phyloP scores from a whole-genome alignment of 2,329 filamentous ascomycete genomes.

The Sporothrix pallida region DNA sequence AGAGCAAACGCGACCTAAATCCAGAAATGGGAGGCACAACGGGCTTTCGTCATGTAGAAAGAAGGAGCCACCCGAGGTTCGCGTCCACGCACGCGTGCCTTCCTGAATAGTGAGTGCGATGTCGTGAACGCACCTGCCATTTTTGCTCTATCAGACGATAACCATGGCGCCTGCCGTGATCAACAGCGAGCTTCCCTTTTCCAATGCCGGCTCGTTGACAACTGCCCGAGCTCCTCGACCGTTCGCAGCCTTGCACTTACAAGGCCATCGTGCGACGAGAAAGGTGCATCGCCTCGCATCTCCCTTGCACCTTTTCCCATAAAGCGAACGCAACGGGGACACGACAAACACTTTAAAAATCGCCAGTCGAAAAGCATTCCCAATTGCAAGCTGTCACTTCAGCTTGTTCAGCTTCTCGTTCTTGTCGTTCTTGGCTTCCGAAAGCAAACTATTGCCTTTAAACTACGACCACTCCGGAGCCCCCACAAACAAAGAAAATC shows the following conservation, averaged over 20 bases:
- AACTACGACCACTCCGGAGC: not conserved
- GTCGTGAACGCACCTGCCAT: not conserved
- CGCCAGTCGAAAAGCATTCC: not conserved
- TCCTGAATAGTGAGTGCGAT: too few species aligned
- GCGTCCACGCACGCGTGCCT: not conserved
- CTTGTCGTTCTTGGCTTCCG: slow-evolving; percentile 4
- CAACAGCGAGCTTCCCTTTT: too few species aligned
- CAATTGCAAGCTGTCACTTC: not conserved
- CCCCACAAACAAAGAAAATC: slow-evolving; percentile 11
- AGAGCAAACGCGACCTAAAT: not conserved
- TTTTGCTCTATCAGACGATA: too few species aligned
- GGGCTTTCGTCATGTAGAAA: not conserved
- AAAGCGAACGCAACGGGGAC: too few species aligned
- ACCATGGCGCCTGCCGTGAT: too few species aligned
- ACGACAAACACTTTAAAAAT: too few species aligned
- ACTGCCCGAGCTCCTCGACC: not conserved
- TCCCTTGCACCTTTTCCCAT: too few species aligned
- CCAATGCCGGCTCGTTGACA: not conserved
- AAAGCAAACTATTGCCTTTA: slow-evolving; percentile 18
- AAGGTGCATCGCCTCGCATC: too few species aligned
- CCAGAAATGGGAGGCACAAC: not conserved
- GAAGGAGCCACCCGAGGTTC: slow-evolving; percentile 6
- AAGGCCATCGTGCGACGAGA: not conserved
- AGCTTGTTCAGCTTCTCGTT: not conserved
- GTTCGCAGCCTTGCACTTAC: not conserved